Evolutionary conservation across 2,329 filamentous ascomycete genomes (phyloP).

Genomic region (Xylaria sp.): DNA sequence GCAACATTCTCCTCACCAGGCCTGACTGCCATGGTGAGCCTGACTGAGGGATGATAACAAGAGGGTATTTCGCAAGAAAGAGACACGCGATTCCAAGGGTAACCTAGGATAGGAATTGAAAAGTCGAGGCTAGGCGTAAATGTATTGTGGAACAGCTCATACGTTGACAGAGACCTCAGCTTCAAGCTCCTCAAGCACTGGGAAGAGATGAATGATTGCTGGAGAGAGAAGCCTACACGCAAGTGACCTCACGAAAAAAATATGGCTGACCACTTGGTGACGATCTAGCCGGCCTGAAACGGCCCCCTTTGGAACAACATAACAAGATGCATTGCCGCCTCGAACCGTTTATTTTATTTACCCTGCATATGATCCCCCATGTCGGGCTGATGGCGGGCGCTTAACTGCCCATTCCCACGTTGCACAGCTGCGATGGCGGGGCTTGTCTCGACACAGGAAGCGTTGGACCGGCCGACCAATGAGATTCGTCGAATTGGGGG

Average conservation of each 20-base stretch:
- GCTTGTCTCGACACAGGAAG: conserved; percentile 13
- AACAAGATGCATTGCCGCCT: conserved; percentile 2
- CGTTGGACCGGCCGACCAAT: conserved; percentile 17
- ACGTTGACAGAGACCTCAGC: conserved; percentile 4
- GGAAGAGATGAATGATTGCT: conserved; percentile 2
- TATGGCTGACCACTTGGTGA: conserved; percentile 9
- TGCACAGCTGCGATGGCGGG: conserved; percentile 31
- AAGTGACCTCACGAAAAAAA: conserved; percentile 1
- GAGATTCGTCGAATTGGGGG: neutral
- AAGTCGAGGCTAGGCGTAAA: conserved; percentile 3
- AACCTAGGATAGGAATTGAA: neutral
- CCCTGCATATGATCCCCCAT: conserved; percentile 6
- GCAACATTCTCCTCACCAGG: conserved; percentile 52
- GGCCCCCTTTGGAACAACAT: conserved; percentile 9
- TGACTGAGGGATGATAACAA: conserved; percentile 1
- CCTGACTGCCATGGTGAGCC: conserved; percentile 45
- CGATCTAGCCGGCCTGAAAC: conserved; percentile 7
- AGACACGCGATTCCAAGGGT: neutral
- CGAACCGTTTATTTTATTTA: neutral
- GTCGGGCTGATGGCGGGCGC: conserved; percentile 27
- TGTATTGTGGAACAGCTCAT: neutral
- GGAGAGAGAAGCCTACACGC: conserved; percentile 1
- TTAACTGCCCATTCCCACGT: conserved; percentile 34
- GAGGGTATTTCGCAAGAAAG: conserved; percentile 1
- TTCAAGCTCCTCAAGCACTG: conserved; percentile 21